A percentile compares a stretch with the other conserved stretches of the same genome.
These are phyloP conservation scores for Citrus trifoliata DNA, from an alignment of 345 rosid genomes.

Conservation along the genomic window DNA sequence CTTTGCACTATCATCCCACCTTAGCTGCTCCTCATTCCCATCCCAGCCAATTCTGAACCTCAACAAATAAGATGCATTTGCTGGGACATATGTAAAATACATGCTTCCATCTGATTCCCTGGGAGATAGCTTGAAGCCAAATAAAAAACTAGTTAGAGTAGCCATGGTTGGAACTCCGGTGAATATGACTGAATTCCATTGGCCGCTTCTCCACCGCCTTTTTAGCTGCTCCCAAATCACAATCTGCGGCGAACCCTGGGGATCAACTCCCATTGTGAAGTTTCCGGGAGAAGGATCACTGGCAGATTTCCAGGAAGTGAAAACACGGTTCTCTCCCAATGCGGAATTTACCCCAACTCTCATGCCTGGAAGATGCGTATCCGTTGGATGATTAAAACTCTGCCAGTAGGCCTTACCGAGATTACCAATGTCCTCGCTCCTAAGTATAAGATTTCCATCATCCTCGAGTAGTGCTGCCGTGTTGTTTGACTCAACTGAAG, in stretches of 20 bases:
- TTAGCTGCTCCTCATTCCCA: conserved; percentile 53
- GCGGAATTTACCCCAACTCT: conserved; percentile 37
- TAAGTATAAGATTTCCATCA: conserved; percentile 37
- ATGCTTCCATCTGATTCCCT: conserved; percentile 37
- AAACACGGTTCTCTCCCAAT: conserved; percentile 38
- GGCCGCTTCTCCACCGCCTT: conserved; percentile 80
- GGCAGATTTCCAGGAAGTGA: conserved; percentile 58
- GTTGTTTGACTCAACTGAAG: conserved; percentile 25
- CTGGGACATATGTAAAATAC: conserved; percentile 56
- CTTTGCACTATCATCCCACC: conserved; percentile 40
- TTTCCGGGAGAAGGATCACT: conserved; percentile 63
- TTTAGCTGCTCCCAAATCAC: conserved; percentile 54
- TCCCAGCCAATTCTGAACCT: conserved; percentile 47
- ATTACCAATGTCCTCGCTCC: conserved; percentile 16
- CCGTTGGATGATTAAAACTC: conserved; percentile 62
- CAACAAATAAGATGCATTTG: conserved; percentile 29
- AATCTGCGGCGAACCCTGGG: conserved; percentile 65
- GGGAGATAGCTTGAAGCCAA: conserved; percentile 51
- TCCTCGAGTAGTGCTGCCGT: conserved; percentile 28
- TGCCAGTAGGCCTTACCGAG: conserved; percentile 37
- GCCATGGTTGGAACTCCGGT: conserved; percentile 56
- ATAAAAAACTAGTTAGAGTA: conserved; percentile 24
- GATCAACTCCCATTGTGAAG: conserved; percentile 56
- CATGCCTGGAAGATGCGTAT: conserved; percentile 62
- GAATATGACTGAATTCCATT: conserved; percentile 59